A percentile compares a stretch with the other conserved stretches of the same genome.
phyloP scores from a whole-genome alignment of 2,329 filamentous ascomycete species.

The Ceratocystis diversiconidia region DNA sequence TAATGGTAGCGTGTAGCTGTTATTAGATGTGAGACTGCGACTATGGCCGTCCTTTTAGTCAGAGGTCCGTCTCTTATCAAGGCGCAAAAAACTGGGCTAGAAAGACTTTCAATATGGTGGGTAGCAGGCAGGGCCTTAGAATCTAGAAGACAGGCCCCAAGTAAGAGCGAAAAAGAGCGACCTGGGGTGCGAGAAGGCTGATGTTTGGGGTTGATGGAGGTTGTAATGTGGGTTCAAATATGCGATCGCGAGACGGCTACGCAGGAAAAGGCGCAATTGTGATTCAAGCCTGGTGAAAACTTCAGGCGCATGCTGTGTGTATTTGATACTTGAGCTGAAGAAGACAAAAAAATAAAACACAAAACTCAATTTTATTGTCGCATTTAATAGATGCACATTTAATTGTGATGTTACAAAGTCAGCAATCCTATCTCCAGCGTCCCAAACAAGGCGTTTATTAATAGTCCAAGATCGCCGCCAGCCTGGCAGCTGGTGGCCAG shows the following conservation, averaged over 20 bases:
- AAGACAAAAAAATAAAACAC: background rate
- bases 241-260: background rate
- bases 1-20: background rate
- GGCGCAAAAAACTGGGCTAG: background rate
- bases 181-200: background rate
- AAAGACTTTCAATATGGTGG: background rate
- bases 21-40: background rate
- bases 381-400: background rate
- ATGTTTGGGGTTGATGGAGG: background rate
- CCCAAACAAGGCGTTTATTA: background rate
- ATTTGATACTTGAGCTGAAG: background rate
- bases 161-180: background rate
- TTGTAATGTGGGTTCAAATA: background rate
- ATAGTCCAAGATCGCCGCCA: background rate
- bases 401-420: conserved; percentile 1
- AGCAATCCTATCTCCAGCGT: background rate
- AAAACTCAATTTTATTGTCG: background rate
- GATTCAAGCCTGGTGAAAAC: background rate
- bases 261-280: background rate
- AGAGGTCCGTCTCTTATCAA: background rate
- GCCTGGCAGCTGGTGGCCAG: background rate
- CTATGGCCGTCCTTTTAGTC: background rate
- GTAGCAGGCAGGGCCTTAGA: background rate
- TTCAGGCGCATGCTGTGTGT: background rate
- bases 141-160: background rate